Evolutionary conservation across 805 yeast species (phyloP).

Genomic region (Yarrowia keelungensis): DNA sequence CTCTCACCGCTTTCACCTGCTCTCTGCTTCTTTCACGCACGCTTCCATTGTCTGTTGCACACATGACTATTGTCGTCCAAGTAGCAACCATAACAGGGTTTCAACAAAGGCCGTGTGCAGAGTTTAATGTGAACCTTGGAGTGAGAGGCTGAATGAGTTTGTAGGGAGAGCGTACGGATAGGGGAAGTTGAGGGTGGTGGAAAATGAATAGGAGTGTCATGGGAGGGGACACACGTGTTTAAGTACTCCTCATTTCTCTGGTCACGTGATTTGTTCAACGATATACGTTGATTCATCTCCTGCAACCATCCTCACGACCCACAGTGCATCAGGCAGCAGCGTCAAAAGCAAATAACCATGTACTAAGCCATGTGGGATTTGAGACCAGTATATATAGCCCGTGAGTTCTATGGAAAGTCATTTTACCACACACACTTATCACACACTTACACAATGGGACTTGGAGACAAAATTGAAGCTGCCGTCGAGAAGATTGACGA

Average conservation of each 20-base stretch:
- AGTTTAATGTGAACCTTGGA: background rate
- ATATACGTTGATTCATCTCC: background rate
- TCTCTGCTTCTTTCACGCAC: background rate
- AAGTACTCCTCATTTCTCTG: too few species aligned
- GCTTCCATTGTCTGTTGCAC: background rate
- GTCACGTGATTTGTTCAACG: background rate
- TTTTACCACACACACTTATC: background rate
- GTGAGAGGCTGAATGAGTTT: conserved; percentile 3
- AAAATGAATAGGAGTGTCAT: too few species aligned
- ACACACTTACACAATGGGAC: conserved; percentile 10
- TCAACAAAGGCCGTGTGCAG: background rate
- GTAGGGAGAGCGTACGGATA: too few species aligned
- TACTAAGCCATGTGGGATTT: background rate
- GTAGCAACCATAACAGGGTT: conserved; percentile 17
- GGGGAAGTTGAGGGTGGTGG: background rate
- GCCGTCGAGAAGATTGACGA: conserved; percentile 33
- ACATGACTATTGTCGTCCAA: conserved; percentile 6
- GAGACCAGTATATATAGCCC: conserved; percentile 4
- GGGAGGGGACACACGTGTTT: too few species aligned
- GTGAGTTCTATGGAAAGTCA: too few species aligned
- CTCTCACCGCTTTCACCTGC: too few species aligned
- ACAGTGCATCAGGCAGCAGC: conserved; percentile 16
- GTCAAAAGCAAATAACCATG: conserved; percentile 15
- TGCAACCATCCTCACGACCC: background rate
- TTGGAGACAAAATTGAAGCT: conserved; percentile 22